Evolutionary conservation across 768 basidiomycete species (phyloP).

Genomic region (Russula abietina): DNA sequence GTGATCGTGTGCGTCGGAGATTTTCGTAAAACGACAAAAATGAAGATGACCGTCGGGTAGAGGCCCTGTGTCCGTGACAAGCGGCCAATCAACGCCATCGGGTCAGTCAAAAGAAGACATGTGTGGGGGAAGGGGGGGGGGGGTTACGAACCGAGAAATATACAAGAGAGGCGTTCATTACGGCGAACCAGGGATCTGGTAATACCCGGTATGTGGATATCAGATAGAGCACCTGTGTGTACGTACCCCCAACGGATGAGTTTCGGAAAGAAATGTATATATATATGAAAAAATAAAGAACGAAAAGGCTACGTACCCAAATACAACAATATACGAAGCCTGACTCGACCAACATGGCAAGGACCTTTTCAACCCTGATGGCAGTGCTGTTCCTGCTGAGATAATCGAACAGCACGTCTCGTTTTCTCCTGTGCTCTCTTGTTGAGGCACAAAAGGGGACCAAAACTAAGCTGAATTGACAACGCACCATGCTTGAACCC

Average conservation of each 20-base stretch:
- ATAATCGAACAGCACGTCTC: not conserved
- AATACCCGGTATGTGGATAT: constrained; percentile 2
- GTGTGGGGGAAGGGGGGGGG: not conserved
- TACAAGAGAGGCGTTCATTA: constrained; percentile 11
- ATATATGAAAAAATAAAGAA: too few species aligned
- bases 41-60: constrained; percentile 11
- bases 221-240: constrained; percentile 7
- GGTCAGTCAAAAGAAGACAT: not conserved
- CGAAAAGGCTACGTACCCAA: not conserved
- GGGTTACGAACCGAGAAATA: constrained; percentile 10
- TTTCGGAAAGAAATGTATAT: not conserved
- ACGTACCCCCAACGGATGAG: not conserved
- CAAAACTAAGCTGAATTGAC: not conserved
- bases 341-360: constrained; percentile 16
- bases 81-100: not conserved
- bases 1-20: constrained; percentile 11
- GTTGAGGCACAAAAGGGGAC: not conserved
- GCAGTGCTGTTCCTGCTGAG: not conserved
- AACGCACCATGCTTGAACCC: constrained; percentile 14
- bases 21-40: constrained; percentile 12
- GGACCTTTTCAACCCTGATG: constrained; percentile 2
- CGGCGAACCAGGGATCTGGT: constrained; percentile 10
- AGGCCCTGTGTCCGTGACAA: constrained; percentile 7
- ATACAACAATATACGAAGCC: constrained; percentile 17
- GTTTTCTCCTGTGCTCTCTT: constrained; percentile 8